A percentile compares a stretch with the other conserved stretches of the same genome.
These are phyloP conservation scores for Hyaloscypha bicolor DNA, from an alignment of 495 filamentous ascomycete species.

Conservation along the genomic window DNA sequence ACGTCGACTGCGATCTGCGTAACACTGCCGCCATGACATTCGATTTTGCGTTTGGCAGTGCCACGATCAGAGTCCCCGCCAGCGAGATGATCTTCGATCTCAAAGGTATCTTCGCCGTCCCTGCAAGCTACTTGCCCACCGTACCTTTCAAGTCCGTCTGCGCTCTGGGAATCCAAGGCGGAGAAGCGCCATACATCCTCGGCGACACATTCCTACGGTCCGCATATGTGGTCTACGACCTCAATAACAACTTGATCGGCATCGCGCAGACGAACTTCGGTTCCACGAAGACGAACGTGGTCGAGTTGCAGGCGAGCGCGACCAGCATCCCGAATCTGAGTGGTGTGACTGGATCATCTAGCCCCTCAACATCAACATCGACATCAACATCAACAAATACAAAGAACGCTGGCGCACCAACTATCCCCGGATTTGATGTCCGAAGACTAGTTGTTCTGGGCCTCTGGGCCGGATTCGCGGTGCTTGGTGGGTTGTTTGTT, in stretches of 20 bases:
- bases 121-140: slow-evolving; percentile 27
- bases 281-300: slow-evolving; percentile 51
- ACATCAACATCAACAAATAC: slow-evolving; percentile 32
- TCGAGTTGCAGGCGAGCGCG: slow-evolving; percentile 41
- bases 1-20: slow-evolving; percentile 49
- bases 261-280: slow-evolving; percentile 88
- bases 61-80: slow-evolving; percentile 68
- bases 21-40: slow-evolving; percentile 59
- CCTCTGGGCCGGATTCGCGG: not conserved
- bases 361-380: too few relatives aligned
- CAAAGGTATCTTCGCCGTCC: slow-evolving; percentile 32
- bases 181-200: slow-evolving; percentile 40
- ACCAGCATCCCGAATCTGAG: slow-evolving; percentile 32
- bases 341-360: slow-evolving; percentile 37
- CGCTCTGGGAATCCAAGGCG: slow-evolving; percentile 30
- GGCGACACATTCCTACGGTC: slow-evolving; percentile 93
- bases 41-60: slow-evolving; percentile 52
- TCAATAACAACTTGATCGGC: slow-evolving; percentile 80
- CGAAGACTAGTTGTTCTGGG: not conserved
- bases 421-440: not conserved
- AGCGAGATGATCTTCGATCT: slow-evolving; percentile 74
- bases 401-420: not conserved
- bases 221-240: slow-evolving; percentile 93
- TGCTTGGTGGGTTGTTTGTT: not conserved
- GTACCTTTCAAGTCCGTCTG: slow-evolving; percentile 39